phyloP scores from a whole-genome alignment of 2,329 filamentous ascomycete genomes.

The Hypoxylon sp. region DNA sequence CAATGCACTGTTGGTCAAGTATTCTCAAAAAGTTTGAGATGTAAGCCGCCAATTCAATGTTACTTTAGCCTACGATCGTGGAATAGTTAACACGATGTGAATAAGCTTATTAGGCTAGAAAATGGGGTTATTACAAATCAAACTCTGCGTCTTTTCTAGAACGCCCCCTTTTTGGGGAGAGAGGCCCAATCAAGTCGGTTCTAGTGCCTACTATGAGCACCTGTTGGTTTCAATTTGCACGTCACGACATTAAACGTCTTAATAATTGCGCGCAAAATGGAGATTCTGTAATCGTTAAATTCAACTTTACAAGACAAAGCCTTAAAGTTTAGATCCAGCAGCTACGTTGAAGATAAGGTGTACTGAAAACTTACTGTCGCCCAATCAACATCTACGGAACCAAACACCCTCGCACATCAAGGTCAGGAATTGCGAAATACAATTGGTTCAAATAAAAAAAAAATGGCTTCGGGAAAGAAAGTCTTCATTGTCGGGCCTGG shows the following conservation, averaged over 20 bases:
- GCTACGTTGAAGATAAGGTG: not conserved
- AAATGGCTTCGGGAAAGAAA: slow-evolving; percentile 49
- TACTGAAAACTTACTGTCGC: not conserved
- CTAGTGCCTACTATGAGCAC: not conserved
- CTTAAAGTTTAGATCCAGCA: not conserved
- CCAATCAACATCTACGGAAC: not conserved
- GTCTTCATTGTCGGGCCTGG: slow-evolving; percentile 63
- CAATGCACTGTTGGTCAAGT: too few relatives aligned
- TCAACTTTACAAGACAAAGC: not conserved
- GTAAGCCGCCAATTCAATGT: not conserved
- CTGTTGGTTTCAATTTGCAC: not conserved
- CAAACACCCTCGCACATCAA: not conserved
- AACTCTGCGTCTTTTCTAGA: not conserved
- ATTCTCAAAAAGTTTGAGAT: too few relatives aligned
- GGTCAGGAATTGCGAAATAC: not conserved
- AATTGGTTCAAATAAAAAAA: slow-evolving; percentile 1
- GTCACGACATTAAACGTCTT: slow-evolving; percentile 1
- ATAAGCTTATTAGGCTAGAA: not conserved
- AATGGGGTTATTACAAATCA: slow-evolving; percentile 15
- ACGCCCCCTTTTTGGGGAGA: not conserved
- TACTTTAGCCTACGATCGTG: not conserved
- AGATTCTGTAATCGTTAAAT: not conserved
- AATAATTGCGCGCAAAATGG: not conserved
- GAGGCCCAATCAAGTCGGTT: not conserved
- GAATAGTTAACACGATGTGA: not conserved